Evolutionary conservation across 1,284 basidiomycete genomes (phyloP), one percentile per base, ranked within the genome.

Genomic region (Cryptococcus sp.): DNA sequence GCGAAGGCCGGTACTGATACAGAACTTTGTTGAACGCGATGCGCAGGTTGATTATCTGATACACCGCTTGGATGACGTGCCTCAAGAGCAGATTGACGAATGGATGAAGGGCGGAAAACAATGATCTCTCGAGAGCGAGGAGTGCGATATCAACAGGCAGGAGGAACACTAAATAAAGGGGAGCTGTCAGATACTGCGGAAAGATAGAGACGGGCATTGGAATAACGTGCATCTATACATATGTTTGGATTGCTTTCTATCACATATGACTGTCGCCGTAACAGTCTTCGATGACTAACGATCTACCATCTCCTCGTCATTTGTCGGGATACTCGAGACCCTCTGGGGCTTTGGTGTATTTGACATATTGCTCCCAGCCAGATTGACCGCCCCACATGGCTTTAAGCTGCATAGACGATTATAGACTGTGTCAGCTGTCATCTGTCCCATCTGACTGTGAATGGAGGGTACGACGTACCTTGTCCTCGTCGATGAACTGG

Each of bases 31-130:
- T 37, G 26, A 43, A 58, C 3, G 19, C 15, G 17, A 49, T 20
- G 16, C 17, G 39, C 72, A 96, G 93, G 91, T 97, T 45, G 91
- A 96, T 54, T 97, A 97, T 77, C 84, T 97, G 26, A 78, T 96
- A 5, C 86, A 86, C 63, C 84, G 93, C 52, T 79, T 97, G 50
- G 88, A 95, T 54, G 92, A 89, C 1, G 78, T 96, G 50, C 84
- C 89, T 1, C 78, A 88, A 61, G 84, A 86, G 46, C 87, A 93
- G 63, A 87, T 96, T n/a, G 87, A 90, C 38, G 81, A 78, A 47
- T 81, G 94, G 65, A 74, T 80, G 64, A 75, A 59, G 34, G 62
- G 57, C 37, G 43, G 48, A 17, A 56, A 41, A 19, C 41, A 44
- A 29, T 56, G 39, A 19, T n/a, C 3, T 43, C 10, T 13, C 3